Evolutionary conservation across 116 monocot genomes (phyloP).

Genomic region (Phalaenopsis hybrid): DNA sequence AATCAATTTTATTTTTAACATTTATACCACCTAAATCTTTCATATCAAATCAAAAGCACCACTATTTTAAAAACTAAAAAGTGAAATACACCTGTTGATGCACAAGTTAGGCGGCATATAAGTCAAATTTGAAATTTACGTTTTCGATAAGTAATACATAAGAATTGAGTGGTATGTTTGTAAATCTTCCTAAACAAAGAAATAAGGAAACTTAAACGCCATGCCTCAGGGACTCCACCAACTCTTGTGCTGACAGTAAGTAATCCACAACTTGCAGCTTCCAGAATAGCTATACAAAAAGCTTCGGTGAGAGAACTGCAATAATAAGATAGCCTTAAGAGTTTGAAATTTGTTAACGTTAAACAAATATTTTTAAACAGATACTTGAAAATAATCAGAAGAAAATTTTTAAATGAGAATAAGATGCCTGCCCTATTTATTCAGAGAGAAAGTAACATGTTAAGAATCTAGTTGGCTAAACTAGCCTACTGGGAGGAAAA

Average conservation of each 20-base stretch:
- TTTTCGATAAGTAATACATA: too few species aligned
- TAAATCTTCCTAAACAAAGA: not conserved
- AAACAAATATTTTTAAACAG: conserved; percentile 2
- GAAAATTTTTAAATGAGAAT: conserved; percentile 1
- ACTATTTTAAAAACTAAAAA: too few species aligned
- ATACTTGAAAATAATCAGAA: not conserved
- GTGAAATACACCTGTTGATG: too few species aligned
- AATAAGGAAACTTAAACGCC: conserved; percentile 1
- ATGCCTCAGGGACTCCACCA: conserved; percentile 95
- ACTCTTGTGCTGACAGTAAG: conserved; percentile 97
- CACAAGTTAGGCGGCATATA: too few species aligned
- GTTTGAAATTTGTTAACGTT: not conserved
- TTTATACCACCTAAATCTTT: too few species aligned
- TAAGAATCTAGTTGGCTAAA: too few species aligned
- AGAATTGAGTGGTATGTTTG: too few species aligned
- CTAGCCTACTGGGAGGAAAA: too few species aligned
- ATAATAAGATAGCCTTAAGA: not conserved
- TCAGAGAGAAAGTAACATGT: too few species aligned
- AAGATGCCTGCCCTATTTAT: not conserved
- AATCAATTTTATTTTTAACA: too few species aligned
- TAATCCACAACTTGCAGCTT: conserved; percentile 98
- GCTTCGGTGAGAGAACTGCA: conserved; percentile 98
- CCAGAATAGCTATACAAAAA: conserved; percentile 97
- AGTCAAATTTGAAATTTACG: too few species aligned
- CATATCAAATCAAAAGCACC: too few species aligned